phyloP scores from a whole-genome alignment of 23 red algal species.

The Gracilaria gracilis region DNA sequence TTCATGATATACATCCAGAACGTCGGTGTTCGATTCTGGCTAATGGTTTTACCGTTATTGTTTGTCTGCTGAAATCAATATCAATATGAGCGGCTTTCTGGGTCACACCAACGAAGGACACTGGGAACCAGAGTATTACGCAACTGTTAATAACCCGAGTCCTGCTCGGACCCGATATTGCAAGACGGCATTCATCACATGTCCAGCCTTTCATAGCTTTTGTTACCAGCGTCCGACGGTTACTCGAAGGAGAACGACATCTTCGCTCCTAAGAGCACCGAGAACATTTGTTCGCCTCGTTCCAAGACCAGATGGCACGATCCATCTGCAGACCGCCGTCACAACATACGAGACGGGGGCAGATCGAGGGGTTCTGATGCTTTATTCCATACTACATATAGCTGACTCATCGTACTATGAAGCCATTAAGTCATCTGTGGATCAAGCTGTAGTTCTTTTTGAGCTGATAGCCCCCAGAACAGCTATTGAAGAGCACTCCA shows the following conservation, averaged over 20 bases:
- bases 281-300: conserved; percentile 70
- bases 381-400: conserved; percentile 52
- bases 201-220: not conserved
- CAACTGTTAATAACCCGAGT: not conserved
- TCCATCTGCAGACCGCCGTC: conserved; percentile 60
- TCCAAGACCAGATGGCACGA: conserved; percentile 8
- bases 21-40: no score
- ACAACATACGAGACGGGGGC: conserved; percentile 41
- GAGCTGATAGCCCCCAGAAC: conserved; percentile 37
- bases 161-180: not conserved
- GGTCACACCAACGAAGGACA: not conserved
- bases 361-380: conserved; percentile 10
- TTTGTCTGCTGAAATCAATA: not conserved
- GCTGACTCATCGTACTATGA: conserved; percentile 56
- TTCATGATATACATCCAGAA: no score
- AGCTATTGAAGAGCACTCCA: not conserved
- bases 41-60: no score
- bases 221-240: not conserved
- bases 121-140: not conserved
- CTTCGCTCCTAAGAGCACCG: conserved; percentile 46
- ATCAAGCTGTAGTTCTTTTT: conserved; percentile 31
- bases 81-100: not conserved
- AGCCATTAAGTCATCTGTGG: conserved; percentile 32
- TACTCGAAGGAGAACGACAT: not conserved
- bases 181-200: not conserved